These are phyloP conservation scores for Anthracocystis walkeri DNA, from an alignment of 1,284 basidiomycete species.

Conservation along the genomic window DNA sequence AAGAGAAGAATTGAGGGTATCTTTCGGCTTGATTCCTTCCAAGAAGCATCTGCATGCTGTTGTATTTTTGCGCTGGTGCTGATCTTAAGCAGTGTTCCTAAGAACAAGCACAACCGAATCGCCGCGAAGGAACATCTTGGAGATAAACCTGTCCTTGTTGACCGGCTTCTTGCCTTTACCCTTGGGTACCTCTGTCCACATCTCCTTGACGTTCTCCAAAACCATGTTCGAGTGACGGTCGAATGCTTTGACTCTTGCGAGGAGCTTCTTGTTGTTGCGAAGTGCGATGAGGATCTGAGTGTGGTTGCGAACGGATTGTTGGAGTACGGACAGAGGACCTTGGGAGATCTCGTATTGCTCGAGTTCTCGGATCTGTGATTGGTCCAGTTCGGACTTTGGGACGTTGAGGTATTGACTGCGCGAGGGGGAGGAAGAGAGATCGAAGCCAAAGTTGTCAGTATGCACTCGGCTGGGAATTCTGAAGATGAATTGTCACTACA, in stretches of 20 bases:
- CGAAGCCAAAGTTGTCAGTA: conserved; percentile 2
- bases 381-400: conserved; percentile 96
- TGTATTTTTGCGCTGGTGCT: background rate
- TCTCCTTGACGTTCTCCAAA: conserved; percentile 73
- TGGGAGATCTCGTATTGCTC: conserved; percentile 74
- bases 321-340: conserved; percentile 94
- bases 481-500: background rate
- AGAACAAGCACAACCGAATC: conserved; percentile 68
- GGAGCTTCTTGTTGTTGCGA: conserved; percentile 97
- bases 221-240: conserved; percentile 99
- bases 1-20: conserved; percentile 7
- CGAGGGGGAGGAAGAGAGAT: background rate
- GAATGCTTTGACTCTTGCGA: conserved; percentile 98
- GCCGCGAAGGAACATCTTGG: conserved; percentile 83
- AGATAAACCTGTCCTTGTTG: conserved; percentile 93
- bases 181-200: conserved; percentile 99
- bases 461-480: background rate
- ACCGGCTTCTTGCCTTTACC: conserved; percentile 98
- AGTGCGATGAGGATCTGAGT: conserved; percentile 97
- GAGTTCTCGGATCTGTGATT: conserved; percentile 91
- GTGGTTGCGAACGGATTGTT: conserved; percentile 97
- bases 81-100: conserved; percentile 39
- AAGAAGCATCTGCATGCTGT: background rate
- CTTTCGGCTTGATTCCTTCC: background rate
- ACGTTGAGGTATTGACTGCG: conserved; percentile 93